Percentiles rank a stretch among this genome's conserved stretches.
These are phyloP conservation scores for Linnemannia schmuckeri DNA, from an alignment of 192 early-diverging fungal genomes.

Conservation along the genomic window DNA sequence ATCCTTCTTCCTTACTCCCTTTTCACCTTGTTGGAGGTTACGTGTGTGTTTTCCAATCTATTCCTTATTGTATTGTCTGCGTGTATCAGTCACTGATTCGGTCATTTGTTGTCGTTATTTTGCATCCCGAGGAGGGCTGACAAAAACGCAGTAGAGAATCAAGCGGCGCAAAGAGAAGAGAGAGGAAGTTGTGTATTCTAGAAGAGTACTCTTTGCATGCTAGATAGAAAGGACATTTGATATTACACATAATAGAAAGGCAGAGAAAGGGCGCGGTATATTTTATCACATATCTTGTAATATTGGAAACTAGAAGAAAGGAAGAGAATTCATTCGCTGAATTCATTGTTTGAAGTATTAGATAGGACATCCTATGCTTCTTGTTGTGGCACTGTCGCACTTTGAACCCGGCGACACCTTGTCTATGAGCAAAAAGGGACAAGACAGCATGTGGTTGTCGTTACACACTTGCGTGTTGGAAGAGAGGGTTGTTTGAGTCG, in stretches of 20 bases:
- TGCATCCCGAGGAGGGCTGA: not conserved
- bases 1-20: not conserved
- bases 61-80: not conserved
- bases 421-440: not conserved
- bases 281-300: not conserved
- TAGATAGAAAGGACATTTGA: not conserved
- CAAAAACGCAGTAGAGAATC: conserved; percentile 10
- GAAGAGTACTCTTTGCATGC: not conserved
- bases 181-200: not conserved
- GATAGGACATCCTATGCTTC: not conserved
- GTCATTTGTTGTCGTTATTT: not conserved
- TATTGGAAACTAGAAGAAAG: not conserved
- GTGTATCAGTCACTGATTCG: not conserved
- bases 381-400: not conserved
- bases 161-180: not conserved
- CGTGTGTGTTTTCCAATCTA: not conserved
- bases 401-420: not conserved
- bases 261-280: not conserved
- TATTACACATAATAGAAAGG: not conserved
- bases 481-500: not conserved
- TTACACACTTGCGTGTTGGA: not conserved
- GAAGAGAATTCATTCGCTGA: not conserved
- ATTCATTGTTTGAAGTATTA: not conserved
- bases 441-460: not conserved
- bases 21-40: not conserved